These are phyloP conservation scores for Penicillium atrosanguineum DNA, from an alignment of 495 filamentous ascomycete genomes.

Conservation along the genomic window DNA sequence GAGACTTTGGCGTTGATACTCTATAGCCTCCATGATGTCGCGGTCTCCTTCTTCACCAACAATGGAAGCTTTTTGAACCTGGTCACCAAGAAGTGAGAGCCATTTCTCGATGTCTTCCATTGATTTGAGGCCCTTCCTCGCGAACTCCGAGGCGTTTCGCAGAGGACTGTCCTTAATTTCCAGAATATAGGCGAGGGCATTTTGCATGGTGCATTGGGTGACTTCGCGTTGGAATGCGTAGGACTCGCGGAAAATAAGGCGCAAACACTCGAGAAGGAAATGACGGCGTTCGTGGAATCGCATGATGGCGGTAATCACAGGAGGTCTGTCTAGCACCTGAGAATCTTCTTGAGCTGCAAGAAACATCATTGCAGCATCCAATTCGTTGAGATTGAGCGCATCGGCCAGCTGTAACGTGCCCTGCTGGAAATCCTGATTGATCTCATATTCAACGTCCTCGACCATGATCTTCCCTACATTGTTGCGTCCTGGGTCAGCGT, in stretches of 20 bases:
- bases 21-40: constrained; percentile 66
- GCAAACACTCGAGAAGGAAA: constrained; percentile 77
- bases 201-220: constrained; percentile 39
- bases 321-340: constrained; percentile 61
- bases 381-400: constrained; percentile 83
- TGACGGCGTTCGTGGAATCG: constrained; percentile 79
- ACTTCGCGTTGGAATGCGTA: constrained; percentile 55
- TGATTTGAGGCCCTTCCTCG: constrained; percentile 64
- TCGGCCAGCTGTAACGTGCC: constrained; percentile 76
- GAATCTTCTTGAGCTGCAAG: constrained; percentile 64
- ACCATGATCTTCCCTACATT: constrained; percentile 66
- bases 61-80: constrained; percentile 64
- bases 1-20: constrained; percentile 69
- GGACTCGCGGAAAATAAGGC: constrained; percentile 66
- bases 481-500: constrained; percentile 32
- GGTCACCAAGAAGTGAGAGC: constrained; percentile 69
- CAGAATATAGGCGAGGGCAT: constrained; percentile 42
- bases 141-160: constrained; percentile 52
- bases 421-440: constrained; percentile 86
- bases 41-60: constrained; percentile 57
- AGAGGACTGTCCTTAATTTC: constrained; percentile 42
- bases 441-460: constrained; percentile 67
- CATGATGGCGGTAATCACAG: constrained; percentile 71
- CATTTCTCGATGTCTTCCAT: constrained; percentile 73
- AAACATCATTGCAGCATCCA: constrained; percentile 73